These are phyloP conservation scores for Fusarium agapanthi DNA, from an alignment of 2,329 filamentous ascomycete species.

Conservation along the genomic window DNA sequence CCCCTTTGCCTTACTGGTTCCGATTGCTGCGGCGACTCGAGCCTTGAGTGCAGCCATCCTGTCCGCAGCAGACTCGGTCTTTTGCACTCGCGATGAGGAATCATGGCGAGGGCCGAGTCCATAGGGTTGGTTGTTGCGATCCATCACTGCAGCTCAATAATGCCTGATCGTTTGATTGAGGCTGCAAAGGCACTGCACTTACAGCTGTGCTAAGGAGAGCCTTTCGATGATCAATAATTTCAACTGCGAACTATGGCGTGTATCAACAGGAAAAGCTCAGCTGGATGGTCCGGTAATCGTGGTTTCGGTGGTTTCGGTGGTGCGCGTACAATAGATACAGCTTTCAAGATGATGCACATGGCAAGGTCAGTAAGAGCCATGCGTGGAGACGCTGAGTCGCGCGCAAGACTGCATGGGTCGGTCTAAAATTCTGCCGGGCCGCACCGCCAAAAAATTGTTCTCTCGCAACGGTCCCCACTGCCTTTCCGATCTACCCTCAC, in stretches of 20 bases:
- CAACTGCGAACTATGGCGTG: not conserved
- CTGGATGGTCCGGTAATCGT: not conserved
- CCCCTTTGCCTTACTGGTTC: slow-evolving; percentile 66
- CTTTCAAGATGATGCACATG: slow-evolving; percentile 23
- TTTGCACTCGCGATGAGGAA: slow-evolving; percentile 61
- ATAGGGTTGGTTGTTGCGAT: slow-evolving; percentile 59
- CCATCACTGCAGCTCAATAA: slow-evolving; percentile 51
- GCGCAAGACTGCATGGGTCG: slow-evolving; percentile 6
- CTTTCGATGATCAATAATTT: not conserved
- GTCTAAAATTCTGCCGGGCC: slow-evolving; percentile 52
- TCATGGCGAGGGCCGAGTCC: slow-evolving; percentile 67
- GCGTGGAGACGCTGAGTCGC: slow-evolving; percentile 21
- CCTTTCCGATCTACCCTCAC: slow-evolving; percentile 23
- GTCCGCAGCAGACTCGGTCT: slow-evolving; percentile 67
- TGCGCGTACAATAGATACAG: not conserved
- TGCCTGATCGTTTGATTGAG: not conserved
- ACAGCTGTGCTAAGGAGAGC: not conserved
- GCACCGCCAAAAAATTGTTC: slow-evolving; percentile 58
- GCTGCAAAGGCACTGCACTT: not conserved
- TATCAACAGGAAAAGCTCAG: not conserved
- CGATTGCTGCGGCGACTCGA: slow-evolving; percentile 79
- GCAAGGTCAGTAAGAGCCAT: not conserved
- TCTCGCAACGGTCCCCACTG: slow-evolving; percentile 36
- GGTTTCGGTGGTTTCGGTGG: not conserved
- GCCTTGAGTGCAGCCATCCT: slow-evolving; percentile 81